phyloP scores from a whole-genome alignment of 495 filamentous ascomycete genomes.

The Lasiosphaeria hispida region DNA sequence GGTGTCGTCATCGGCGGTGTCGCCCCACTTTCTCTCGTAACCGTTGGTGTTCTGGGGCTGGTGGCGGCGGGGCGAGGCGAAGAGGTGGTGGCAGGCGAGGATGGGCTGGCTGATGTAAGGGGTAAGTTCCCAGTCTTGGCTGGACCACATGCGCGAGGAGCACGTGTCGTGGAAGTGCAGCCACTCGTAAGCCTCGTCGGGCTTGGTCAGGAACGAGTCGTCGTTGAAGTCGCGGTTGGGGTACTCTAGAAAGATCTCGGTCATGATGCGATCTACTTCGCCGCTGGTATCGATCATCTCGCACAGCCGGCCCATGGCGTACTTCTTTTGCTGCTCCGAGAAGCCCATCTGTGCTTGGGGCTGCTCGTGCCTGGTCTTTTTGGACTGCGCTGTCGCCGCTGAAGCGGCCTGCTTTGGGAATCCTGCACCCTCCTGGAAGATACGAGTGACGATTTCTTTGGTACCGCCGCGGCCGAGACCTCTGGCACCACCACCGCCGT shows the following conservation, averaged over 20 bases:
- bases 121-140: conserved; percentile 84
- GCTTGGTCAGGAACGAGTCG: conserved; percentile 86
- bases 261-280: conserved; percentile 81
- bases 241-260: conserved; percentile 76
- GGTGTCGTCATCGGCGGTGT: conserved; percentile 49
- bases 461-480: conserved; percentile 74
- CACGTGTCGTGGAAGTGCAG: conserved; percentile 87
- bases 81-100: conserved; percentile 88
- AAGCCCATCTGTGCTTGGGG: conserved; percentile 59
- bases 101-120: conserved; percentile 82
- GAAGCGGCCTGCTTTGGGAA: conserved; percentile 58
- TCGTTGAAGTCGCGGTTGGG: conserved; percentile 87
- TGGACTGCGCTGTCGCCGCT: conserved; percentile 21
- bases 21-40: conserved; percentile 42
- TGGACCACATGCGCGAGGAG: conserved; percentile 66
- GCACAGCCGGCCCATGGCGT: conserved; percentile 73
- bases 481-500: conserved; percentile 74
- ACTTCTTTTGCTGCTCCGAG: conserved; percentile 70
- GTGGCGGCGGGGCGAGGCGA: conserved; percentile 60
- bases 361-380: conserved; percentile 40
- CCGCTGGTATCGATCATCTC: conserved; percentile 88
- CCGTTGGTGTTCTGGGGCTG: conserved; percentile 27
- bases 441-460: conserved; percentile 78
- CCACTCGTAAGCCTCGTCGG: conserved; percentile 85
- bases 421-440: conserved; percentile 84